These are phyloP conservation scores for Knufia petricola DNA, from an alignment of 2,329 filamentous ascomycete genomes.

Conservation along the genomic window DNA sequence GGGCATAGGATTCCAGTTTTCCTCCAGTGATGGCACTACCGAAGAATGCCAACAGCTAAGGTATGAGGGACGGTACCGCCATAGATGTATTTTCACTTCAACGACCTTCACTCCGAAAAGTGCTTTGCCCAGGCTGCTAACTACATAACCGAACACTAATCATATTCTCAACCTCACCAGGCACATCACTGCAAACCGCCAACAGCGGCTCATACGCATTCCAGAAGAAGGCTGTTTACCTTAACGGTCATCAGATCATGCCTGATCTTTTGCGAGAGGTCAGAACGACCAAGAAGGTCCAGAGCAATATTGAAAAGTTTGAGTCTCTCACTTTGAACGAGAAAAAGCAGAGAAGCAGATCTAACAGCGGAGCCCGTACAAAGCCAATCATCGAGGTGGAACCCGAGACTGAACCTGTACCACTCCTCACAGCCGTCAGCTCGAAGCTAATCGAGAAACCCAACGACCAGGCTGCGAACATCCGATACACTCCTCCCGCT, in stretches of 20 bases:
- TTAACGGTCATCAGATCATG: constrained; percentile 33
- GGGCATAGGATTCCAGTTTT: no score
- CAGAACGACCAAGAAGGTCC: constrained; percentile 44
- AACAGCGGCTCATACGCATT: no score
- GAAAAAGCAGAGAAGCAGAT: constrained; percentile 6
- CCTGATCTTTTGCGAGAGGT: constrained; percentile 47
- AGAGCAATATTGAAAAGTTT: constrained; percentile 33
- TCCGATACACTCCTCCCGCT: constrained; percentile 7
- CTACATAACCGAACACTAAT: no score
- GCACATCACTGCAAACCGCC: no score
- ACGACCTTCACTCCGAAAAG: background rate
- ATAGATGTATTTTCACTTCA: background rate
- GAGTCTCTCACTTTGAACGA: constrained; percentile 28
- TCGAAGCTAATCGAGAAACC: constrained; percentile 9
- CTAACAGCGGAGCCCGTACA: constrained; percentile 8
- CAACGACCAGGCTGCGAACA: constrained; percentile 22
- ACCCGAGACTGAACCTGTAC: background rate
- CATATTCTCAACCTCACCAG: no score
- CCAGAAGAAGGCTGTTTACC: no score
- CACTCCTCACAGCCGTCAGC: constrained; percentile 2
- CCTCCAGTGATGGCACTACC: no score
- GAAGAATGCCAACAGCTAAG: no score
- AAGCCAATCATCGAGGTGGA: constrained; percentile 5
- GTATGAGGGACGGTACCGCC: no score
- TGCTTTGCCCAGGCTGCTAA: no score